Evolutionary conservation across 164 flowering plant species (phyloP).

Genomic region (Stephania cephalantha): DNA sequence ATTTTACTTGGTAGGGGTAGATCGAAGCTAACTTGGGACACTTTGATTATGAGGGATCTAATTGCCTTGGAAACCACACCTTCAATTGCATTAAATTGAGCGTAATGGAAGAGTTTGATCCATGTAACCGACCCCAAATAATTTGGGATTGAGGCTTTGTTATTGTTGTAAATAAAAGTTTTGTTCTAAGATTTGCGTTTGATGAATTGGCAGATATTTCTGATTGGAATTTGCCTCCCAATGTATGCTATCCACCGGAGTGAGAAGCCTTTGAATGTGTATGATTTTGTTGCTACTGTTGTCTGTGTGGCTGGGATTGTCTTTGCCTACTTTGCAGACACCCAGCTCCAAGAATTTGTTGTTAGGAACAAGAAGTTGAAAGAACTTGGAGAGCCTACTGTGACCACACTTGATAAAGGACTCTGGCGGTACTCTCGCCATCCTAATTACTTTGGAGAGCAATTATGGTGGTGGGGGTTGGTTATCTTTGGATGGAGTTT

Average conservation of each 20-base stretch:
- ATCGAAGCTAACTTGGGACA: too few relatives aligned
- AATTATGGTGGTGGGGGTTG: slow-evolving; percentile 99
- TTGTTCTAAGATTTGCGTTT: not conserved
- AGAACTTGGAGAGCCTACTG: slow-evolving; percentile 39
- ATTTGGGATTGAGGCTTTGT: too few relatives aligned
- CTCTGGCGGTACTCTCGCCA: slow-evolving; percentile 83
- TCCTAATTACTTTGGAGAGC: slow-evolving; percentile 97
- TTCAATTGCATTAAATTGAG: too few relatives aligned
- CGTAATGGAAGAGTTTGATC: too few relatives aligned
- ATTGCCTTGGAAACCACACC: too few relatives aligned
- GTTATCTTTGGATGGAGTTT: slow-evolving; percentile 69
- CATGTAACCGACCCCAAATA: too few relatives aligned
- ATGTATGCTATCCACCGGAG: slow-evolving; percentile 60
- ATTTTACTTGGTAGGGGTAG: too few relatives aligned
- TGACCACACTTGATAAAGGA: slow-evolving; percentile 59
- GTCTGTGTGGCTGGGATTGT: slow-evolving; percentile 53
- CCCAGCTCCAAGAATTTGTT: slow-evolving; percentile 69
- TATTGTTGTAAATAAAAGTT: not conserved
- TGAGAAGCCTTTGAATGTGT: slow-evolving; percentile 50
- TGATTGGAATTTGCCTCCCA: slow-evolving; percentile 74
- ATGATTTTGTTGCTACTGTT: slow-evolving; percentile 52
- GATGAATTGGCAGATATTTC: slow-evolving; percentile 46
- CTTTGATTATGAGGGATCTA: too few relatives aligned
- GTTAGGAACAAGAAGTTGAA: slow-evolving; percentile 41
- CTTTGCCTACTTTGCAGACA: slow-evolving; percentile 73